Conservation (phyloP, 495 filamentous ascomycete species). For the Aspergillus bertholletiae region DNA sequence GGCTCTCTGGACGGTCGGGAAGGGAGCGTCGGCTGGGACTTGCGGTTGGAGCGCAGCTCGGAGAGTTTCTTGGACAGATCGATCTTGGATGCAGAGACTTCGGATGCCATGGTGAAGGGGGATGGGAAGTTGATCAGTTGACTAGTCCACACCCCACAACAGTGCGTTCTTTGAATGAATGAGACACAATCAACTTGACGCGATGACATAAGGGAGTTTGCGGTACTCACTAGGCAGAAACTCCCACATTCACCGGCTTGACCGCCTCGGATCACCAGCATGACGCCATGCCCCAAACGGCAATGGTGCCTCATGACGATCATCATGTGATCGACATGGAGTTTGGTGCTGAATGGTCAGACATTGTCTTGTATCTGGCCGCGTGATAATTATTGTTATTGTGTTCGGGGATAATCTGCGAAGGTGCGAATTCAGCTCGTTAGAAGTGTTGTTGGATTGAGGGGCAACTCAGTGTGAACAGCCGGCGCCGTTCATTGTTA, state of each 20-base stretch:
- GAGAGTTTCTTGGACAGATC: conserved; percentile 61
- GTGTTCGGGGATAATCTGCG: background rate
- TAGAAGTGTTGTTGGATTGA: background rate
- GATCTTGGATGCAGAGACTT: conserved; percentile 36
- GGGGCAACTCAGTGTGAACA: background rate
- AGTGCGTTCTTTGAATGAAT: no score
- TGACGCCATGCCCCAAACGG: conserved; percentile 1
- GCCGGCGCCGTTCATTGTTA: background rate
- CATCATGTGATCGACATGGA: conserved; percentile 12
- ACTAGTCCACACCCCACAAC: background rate
- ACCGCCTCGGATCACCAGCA: conserved; percentile 6
- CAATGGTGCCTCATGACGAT: background rate
- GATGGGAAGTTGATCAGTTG: background rate
- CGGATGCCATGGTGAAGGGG: conserved; percentile 27
- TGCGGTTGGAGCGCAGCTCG: conserved; percentile 61
- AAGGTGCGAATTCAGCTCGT: background rate
- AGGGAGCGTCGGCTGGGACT: conserved; percentile 42
- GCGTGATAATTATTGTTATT: conserved; percentile 11
- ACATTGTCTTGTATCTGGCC: background rate
- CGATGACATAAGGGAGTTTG: conserved; percentile 6
- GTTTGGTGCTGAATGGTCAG: background rate
- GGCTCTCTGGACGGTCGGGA: conserved; percentile 60
- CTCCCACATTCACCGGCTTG: background rate
- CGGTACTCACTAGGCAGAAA: conserved; percentile 7
- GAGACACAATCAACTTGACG: no score